Percentiles rank a stretch among this genome's conserved stretches.
Evolutionary conservation across 306 rosid species (phyloP).

Genomic region (Sophora flavescens): DNA sequence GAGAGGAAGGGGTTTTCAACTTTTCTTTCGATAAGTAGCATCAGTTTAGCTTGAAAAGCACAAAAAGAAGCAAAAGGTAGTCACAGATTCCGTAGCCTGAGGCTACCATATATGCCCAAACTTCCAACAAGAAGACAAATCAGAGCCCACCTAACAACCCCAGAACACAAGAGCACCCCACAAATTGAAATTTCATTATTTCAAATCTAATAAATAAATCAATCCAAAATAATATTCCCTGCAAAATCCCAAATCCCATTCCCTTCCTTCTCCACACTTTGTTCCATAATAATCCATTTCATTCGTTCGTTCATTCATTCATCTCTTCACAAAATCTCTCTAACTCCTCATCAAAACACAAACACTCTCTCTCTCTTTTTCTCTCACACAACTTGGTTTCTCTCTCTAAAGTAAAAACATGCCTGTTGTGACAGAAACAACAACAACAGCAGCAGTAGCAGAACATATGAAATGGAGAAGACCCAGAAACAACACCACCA

Average conservation of each 20-base stretch:
- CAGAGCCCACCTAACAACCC: slow-evolving; percentile 69
- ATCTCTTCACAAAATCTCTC: not conserved
- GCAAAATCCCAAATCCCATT: slow-evolving; percentile 26
- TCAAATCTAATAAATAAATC: slow-evolving; percentile 31
- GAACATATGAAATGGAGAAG: slow-evolving; percentile 71
- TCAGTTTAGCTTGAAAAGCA: slow-evolving; percentile 52
- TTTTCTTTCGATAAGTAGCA: slow-evolving; percentile 44
- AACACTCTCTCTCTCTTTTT: slow-evolving; percentile 5
- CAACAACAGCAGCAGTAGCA: slow-evolving; percentile 38
- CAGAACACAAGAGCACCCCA: slow-evolving; percentile 43
- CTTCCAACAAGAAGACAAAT: slow-evolving; percentile 66
- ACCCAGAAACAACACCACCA: slow-evolving; percentile 72
- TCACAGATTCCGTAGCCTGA: slow-evolving; percentile 59
- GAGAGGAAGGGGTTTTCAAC: slow-evolving; percentile 16
- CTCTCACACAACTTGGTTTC: not conserved
- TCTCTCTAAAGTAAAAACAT: slow-evolving; percentile 35
- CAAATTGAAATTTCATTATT: slow-evolving; percentile 28
- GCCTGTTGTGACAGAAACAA: slow-evolving; percentile 58
- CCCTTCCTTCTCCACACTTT: not conserved
- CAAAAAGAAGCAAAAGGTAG: slow-evolving; percentile 56
- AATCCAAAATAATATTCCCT: slow-evolving; percentile 34
- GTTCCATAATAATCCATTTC: not conserved
- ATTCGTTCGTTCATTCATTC: not conserved
- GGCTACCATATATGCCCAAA: slow-evolving; percentile 53
- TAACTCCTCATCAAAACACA: not conserved